A percentile compares a stretch with the other conserved stretches of the same genome.
phyloP scores from a whole-genome alignment of 495 filamentous ascomycete genomes.

The Annulohypoxylon nitens region DNA sequence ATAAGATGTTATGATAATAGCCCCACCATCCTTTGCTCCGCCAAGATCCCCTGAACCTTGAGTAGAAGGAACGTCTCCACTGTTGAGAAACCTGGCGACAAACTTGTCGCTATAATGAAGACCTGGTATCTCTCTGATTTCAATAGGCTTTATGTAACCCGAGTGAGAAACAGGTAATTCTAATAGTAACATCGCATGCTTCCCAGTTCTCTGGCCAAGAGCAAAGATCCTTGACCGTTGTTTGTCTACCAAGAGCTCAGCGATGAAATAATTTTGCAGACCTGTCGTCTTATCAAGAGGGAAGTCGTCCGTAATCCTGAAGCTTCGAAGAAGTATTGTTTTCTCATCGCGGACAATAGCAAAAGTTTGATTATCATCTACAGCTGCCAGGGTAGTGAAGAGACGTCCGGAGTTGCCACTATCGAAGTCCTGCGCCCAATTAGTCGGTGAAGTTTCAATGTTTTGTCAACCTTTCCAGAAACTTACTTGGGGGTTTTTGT shows the following conservation, averaged over 20 bases:
- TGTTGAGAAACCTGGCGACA: constrained; percentile 30
- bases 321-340: constrained; percentile 45
- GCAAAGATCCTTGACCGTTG: constrained; percentile 47
- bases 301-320: constrained; percentile 7
- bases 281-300: constrained; percentile 29
- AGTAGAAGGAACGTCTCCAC: not conserved
- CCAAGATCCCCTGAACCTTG: not conserved
- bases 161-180: constrained; percentile 44
- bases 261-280: constrained; percentile 50
- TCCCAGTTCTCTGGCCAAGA: constrained; percentile 44
- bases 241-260: constrained; percentile 47
- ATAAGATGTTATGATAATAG: constrained; percentile 20
- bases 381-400: constrained; percentile 51
- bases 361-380: constrained; percentile 41
- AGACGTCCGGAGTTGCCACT: constrained; percentile 45
- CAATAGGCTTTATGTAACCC: constrained; percentile 27
- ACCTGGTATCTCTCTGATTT: constrained; percentile 43
- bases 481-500: constrained; percentile 32
- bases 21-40: not conserved
- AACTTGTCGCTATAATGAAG: constrained; percentile 46
- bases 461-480: not conserved
- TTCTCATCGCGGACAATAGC: constrained; percentile 51
- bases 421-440: constrained; percentile 40
- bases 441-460: not conserved
- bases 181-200: constrained; percentile 45